Evolutionary conservation across 2,329 filamentous ascomycete genomes (phyloP).

Genomic region (Colletotrichum paranaense): DNA sequence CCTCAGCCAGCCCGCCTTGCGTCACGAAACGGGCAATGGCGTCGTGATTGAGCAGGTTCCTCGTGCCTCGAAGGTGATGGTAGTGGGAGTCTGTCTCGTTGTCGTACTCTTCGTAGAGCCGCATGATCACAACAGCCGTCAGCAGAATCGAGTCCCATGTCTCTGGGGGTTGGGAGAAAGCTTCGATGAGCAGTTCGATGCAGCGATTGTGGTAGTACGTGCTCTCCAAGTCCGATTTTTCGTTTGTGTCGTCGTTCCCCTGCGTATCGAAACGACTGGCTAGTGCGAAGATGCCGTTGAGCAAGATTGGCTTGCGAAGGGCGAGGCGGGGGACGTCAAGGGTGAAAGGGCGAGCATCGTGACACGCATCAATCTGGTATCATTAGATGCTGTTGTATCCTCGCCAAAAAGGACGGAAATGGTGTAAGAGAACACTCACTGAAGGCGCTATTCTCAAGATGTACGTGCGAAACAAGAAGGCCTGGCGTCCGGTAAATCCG

Average conservation of each 20-base stretch:
- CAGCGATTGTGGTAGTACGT: conserved; percentile 57
- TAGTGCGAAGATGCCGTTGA: conserved; percentile 58
- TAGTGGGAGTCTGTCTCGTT: conserved; percentile 47
- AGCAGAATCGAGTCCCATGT: conserved; percentile 59
- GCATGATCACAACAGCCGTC: conserved; percentile 59
- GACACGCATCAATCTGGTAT: conserved; percentile 23
- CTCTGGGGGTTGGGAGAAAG: conserved; percentile 52
- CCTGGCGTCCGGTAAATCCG: conserved; percentile 24
- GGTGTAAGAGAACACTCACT: background rate
- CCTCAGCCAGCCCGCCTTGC: conserved; percentile 51
- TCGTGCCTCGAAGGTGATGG: conserved; percentile 52
- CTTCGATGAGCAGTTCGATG: conserved; percentile 57
- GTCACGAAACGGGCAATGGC: conserved; percentile 49
- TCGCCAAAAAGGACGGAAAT: no score
- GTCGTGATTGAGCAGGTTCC: conserved; percentile 47
- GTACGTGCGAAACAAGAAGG: conserved; percentile 26
- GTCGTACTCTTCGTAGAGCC: conserved; percentile 58
- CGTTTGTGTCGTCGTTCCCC: conserved; percentile 41
- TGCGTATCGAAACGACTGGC: conserved; percentile 57
- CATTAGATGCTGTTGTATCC: background rate
- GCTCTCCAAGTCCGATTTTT: conserved; percentile 51
- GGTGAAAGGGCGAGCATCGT: conserved; percentile 50
- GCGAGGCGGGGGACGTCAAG: conserved; percentile 59
- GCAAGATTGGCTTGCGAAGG: conserved; percentile 56
- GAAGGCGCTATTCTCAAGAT: conserved; percentile 28